Evolutionary conservation across 306 rosid genomes (phyloP).

Genomic region (Rubus parviflorus): DNA sequence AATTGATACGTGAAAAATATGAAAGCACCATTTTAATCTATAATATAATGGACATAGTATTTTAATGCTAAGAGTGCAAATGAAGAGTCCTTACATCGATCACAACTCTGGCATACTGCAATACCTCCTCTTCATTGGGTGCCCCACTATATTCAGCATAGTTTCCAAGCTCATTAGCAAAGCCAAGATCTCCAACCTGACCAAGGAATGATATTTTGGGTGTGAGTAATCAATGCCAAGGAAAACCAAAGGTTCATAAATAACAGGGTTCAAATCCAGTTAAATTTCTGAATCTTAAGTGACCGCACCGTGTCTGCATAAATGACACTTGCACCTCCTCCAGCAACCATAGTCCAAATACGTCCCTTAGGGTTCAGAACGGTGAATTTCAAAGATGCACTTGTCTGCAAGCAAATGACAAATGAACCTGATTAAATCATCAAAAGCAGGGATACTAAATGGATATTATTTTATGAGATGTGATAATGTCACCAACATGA

Average conservation of each 20-base stretch:
- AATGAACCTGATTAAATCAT: neutral
- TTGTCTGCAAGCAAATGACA: slow-evolving; percentile 58
- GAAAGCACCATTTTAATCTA: neutral
- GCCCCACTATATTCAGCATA: slow-evolving; percentile 99
- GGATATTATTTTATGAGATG: neutral
- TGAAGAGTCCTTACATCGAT: slow-evolving; percentile 63
- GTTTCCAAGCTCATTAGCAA: slow-evolving; percentile 92
- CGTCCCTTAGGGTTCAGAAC: slow-evolving; percentile 89
- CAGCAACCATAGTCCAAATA: slow-evolving; percentile 99
- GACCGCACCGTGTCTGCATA: slow-evolving; percentile 82
- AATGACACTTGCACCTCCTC: slow-evolving; percentile 99
- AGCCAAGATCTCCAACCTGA: slow-evolving; percentile 98
- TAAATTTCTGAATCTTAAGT: slow-evolving; percentile 26
- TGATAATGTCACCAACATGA: neutral
- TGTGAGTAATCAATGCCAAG: slow-evolving; percentile 9
- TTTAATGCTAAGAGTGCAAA: slow-evolving; percentile 9
- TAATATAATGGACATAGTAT: neutral
- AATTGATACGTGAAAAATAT: neutral
- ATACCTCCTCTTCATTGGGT: slow-evolving; percentile 95
- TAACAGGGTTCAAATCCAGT: slow-evolving; percentile 2
- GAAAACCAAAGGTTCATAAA: neutral
- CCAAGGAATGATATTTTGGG: slow-evolving; percentile 6
- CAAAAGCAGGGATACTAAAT: neutral
- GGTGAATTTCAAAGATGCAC: slow-evolving; percentile 94
- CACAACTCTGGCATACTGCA: slow-evolving; percentile 95